Percentiles rank a stretch among this genome's conserved stretches.
Conservation (phyloP, 1,284 basidiomycete genomes). For the Irpex sp. region DNA sequence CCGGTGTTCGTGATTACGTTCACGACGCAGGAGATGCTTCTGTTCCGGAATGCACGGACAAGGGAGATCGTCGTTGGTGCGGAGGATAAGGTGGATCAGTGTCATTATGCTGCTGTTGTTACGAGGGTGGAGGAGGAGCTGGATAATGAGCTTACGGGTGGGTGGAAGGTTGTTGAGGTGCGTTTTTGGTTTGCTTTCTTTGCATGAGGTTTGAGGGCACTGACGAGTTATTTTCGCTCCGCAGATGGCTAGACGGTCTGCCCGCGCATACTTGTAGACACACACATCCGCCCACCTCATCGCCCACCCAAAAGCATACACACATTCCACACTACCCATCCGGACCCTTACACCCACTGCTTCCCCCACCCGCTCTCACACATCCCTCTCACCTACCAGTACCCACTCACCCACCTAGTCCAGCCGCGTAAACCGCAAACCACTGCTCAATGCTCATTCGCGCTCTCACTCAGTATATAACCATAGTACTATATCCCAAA, state of each 20-base stretch:
- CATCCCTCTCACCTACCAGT: not conserved
- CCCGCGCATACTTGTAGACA: constrained; percentile 33
- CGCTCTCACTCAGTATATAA: not conserved
- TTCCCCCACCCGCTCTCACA: not conserved
- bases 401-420: not conserved
- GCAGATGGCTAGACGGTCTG: constrained; percentile 38
- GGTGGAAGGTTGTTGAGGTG: constrained; percentile 98
- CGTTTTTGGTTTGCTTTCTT: constrained; percentile 20
- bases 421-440: too few species aligned
- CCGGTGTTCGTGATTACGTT: constrained; percentile 95
- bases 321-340: not conserved
- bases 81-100: constrained; percentile 88
- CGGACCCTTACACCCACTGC: not conserved
- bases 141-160: constrained; percentile 89
- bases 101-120: constrained; percentile 88
- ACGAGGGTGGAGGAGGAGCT: constrained; percentile 85
- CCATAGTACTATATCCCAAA: not conserved
- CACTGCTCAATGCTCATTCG: too few species aligned
- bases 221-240: not conserved
- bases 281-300: not conserved
- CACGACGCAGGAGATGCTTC: constrained; percentile 88
- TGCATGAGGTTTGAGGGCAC: not conserved
- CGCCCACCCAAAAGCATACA: too few species aligned
- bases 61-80: constrained; percentile 83
- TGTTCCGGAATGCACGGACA: constrained; percentile 89